Conservation (phyloP, 2,329 filamentous ascomycete species). For the Aspergillus brunneoviolaceus region DNA sequence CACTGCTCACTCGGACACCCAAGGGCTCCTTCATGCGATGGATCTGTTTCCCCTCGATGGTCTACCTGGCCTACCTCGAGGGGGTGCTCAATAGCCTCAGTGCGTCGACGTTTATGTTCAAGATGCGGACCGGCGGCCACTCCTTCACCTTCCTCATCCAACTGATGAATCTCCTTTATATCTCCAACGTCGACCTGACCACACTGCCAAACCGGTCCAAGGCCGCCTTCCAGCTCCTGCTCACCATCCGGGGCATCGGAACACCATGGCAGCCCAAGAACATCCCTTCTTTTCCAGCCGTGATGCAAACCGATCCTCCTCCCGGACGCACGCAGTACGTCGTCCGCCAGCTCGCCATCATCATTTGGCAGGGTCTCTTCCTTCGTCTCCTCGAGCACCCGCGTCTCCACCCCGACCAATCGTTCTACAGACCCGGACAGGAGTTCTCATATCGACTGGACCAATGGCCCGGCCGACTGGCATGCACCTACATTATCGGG, state of each 20-base stretch:
- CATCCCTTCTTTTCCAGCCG: conserved; percentile 3
- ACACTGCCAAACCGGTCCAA: background rate
- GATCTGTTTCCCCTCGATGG: background rate
- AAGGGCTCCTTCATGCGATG: conserved; percentile 2
- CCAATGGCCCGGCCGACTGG: conserved; percentile 11
- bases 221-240: conserved; percentile 4
- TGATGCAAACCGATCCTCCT: background rate
- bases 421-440: conserved; percentile 3
- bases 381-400: conserved; percentile 12
- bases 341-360: conserved; percentile 20
- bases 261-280: conserved; percentile 26
- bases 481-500: conserved; percentile 17
- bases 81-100: background rate
- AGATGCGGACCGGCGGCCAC: background rate
- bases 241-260: conserved; percentile 20
- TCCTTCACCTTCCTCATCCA: conserved; percentile 2
- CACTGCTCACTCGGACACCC: background rate
- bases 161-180: background rate
- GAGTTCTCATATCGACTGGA: conserved; percentile 9
- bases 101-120: background rate
- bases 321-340: conserved; percentile 19
- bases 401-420: background rate
- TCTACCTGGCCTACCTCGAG: background rate
- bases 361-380: conserved; percentile 23
- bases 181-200: background rate